phyloP scores from a whole-genome alignment of 2,329 filamentous ascomycete species.

The Phaeomoniella chlamydospora region DNA sequence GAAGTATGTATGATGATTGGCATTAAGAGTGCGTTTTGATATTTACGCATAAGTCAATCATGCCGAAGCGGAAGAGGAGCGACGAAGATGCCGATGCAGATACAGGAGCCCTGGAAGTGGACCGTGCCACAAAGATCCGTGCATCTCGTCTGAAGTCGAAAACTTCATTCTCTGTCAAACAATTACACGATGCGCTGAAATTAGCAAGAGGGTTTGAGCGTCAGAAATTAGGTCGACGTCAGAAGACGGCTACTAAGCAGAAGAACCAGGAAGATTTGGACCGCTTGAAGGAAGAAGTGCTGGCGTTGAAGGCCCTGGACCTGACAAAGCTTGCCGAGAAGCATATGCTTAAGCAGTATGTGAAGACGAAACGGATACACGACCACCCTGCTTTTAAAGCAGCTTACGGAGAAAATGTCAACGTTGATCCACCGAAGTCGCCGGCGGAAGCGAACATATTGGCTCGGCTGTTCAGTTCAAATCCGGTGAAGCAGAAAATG shows the following conservation, averaged over 20 bases:
- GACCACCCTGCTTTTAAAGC: constrained; percentile 32
- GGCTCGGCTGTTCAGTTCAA: constrained; percentile 45
- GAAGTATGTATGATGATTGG: too few relatives aligned
- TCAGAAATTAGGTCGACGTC: constrained; percentile 46
- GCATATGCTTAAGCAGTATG: constrained; percentile 41
- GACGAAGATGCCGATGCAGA: constrained; percentile 13
- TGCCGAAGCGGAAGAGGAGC: constrained; percentile 26
- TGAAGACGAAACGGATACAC: constrained; percentile 41
- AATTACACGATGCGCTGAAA: constrained; percentile 39
- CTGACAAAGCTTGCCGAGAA: constrained; percentile 32
- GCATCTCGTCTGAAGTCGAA: constrained; percentile 26
- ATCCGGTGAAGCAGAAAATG: constrained; percentile 40
- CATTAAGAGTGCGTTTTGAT: too few relatives aligned
- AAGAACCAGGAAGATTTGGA: constrained; percentile 23
- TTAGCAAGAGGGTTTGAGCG: constrained; percentile 46
- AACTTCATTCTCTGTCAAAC: constrained; percentile 34
- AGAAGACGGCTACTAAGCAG: constrained; percentile 36
- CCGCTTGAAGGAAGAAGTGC: constrained; percentile 39
- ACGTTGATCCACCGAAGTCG: constrained; percentile 24
- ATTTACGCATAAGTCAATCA: too few relatives aligned
- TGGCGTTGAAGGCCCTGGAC: constrained; percentile 42
- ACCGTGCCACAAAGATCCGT: constrained; percentile 18
- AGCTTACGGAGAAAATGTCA: constrained; percentile 19
- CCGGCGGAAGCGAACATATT: constrained; percentile 40
- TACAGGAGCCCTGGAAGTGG: constrained; percentile 5